Percentiles rank a stretch among this genome's conserved stretches.
Evolutionary conservation across 148 eudicot genomes (phyloP).

Genomic region (Rhododendron vialii): DNA sequence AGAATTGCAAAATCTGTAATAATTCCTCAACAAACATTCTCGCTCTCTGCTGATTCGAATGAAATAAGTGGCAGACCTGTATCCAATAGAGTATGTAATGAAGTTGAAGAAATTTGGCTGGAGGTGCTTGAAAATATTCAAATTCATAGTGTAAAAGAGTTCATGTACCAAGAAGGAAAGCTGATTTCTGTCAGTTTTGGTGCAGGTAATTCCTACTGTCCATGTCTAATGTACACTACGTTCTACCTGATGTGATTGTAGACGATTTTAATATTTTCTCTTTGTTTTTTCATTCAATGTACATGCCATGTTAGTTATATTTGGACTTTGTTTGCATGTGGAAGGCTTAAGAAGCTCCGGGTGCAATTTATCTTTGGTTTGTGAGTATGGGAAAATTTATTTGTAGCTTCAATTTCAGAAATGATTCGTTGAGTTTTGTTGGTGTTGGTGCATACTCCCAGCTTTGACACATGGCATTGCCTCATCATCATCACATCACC

Average conservation of each 20-base stretch:
- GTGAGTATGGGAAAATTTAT: neutral
- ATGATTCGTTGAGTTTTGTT: neutral
- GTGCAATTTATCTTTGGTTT: neutral
- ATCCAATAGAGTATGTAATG: constrained; percentile 28
- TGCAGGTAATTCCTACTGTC: constrained; percentile 50
- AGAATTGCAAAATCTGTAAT: constrained; percentile 23
- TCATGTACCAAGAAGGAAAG: constrained; percentile 80
- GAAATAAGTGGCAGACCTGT: constrained; percentile 24
- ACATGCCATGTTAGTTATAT: neutral
- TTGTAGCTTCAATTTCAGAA: neutral
- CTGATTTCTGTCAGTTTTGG: constrained; percentile 65
- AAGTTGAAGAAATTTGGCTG: constrained; percentile 76
- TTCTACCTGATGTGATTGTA: neutral
- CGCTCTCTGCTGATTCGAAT: constrained; percentile 23
- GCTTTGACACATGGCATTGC: neutral
- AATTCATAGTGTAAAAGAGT: constrained; percentile 62
- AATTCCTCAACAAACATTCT: constrained; percentile 27
- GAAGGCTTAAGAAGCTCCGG: neutral
- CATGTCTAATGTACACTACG: neutral
- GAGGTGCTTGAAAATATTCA: constrained; percentile 68
- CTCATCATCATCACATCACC: neutral
- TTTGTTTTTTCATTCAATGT: neutral
- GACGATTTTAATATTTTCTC: neutral
- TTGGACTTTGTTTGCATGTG: neutral
- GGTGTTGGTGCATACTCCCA: neutral